phyloP scores from a whole-genome alignment of 2,329 filamentous ascomycete genomes.

The Bipolaris sorokiniana region DNA sequence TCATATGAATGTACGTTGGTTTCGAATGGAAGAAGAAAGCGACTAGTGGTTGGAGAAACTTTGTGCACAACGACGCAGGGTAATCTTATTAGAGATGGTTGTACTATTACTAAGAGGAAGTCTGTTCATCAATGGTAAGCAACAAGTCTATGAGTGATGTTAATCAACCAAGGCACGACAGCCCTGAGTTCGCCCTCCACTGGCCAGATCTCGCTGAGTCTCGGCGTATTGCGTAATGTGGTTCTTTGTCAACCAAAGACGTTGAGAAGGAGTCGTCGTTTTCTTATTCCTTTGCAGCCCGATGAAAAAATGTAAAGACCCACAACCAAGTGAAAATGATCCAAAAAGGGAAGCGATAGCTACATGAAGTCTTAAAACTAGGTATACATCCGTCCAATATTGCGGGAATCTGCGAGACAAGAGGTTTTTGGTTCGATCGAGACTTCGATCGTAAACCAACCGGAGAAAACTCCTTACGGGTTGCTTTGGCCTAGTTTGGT shows the following conservation, averaged over 20 bases:
- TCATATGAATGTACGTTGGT: background rate
- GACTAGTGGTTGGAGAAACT: background rate
- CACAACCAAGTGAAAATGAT: background rate
- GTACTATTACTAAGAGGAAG: background rate
- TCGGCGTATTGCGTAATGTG: conserved; percentile 12
- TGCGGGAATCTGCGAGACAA: background rate
- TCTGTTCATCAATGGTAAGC: background rate
- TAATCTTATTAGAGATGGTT: too few species aligned
- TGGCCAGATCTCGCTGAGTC: conserved; percentile 5
- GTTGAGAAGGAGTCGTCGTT: background rate
- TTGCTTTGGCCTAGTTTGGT: background rate
- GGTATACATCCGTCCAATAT: background rate
- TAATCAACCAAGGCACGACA: background rate
- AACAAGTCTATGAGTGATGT: background rate
- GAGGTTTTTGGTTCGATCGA: background rate
- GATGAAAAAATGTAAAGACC: background rate
- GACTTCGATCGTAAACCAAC: background rate
- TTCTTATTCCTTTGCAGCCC: background rate
- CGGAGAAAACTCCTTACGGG: conserved; percentile 8
- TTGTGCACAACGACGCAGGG: background rate
- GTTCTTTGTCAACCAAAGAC: background rate
- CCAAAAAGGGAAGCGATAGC: background rate
- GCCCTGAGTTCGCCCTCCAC: background rate
- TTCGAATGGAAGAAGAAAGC: background rate
- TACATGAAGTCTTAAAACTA: background rate